These are phyloP conservation scores for Thielaviopsis euricoi DNA, from an alignment of 2,329 filamentous ascomycete genomes.

Conservation along the genomic window DNA sequence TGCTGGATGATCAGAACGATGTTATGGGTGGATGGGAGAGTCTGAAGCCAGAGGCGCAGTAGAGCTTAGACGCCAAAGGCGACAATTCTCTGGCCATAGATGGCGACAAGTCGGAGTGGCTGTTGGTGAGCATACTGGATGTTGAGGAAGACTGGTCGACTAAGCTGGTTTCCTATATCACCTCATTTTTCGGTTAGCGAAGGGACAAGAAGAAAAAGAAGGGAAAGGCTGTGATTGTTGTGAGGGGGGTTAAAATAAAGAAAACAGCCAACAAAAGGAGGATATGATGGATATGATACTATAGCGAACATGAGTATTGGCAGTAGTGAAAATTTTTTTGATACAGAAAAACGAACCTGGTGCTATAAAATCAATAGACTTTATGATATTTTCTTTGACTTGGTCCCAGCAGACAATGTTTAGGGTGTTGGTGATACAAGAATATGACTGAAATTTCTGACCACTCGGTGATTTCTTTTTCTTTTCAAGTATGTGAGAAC, in stretches of 20 bases:
- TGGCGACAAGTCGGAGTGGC: background rate
- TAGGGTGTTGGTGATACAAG: background rate
- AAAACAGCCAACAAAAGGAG: background rate
- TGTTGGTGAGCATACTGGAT: background rate
- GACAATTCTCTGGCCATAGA: background rate
- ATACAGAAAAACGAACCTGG: background rate
- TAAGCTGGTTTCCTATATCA: background rate
- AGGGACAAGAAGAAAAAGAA: background rate
- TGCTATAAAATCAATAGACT: background rate
- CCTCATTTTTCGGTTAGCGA: background rate
- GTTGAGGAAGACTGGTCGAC: background rate
- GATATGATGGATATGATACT: background rate
- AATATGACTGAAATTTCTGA: background rate
- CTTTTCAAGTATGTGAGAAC: too few relatives aligned
- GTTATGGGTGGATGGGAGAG: constrained; percentile 39
- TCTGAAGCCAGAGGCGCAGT: constrained; percentile 26
- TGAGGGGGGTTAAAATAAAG: background rate
- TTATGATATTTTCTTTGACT: background rate
- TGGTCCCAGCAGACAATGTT: too few relatives aligned
- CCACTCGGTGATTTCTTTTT: too few relatives aligned
- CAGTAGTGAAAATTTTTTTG: background rate
- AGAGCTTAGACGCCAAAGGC: background rate
- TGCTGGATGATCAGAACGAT: constrained; percentile 29
- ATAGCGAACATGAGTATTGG: too few relatives aligned
- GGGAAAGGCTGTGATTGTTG: background rate